phyloP scores from a whole-genome alignment of 805 yeast species.

The Jamesozyma jinghongensis region DNA sequence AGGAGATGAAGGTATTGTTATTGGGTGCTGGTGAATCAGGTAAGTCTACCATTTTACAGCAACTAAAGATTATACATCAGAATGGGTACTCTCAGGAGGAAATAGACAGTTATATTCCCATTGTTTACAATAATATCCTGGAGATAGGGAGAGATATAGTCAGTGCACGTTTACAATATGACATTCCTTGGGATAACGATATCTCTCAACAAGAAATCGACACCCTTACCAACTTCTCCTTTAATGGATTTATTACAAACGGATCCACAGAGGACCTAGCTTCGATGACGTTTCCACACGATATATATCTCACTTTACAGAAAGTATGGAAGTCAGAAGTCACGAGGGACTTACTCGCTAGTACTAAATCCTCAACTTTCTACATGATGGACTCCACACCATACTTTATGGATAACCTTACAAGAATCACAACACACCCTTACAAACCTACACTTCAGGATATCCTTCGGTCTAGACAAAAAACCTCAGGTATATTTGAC shows the following conservation, averaged over 20 bases:
- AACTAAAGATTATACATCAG: constrained; percentile 29
- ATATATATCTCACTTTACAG: constrained; percentile 40
- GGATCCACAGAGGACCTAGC: not conserved
- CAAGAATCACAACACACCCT: constrained; percentile 40
- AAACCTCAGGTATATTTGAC: constrained; percentile 88
- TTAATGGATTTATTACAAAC: constrained; percentile 1
- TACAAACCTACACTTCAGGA: constrained; percentile 72
- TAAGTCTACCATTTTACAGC: constrained; percentile 35
- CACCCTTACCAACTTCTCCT: constrained; percentile 5
- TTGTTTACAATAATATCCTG: constrained; percentile 66
- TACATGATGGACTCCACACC: constrained; percentile 80
- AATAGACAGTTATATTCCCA: constrained; percentile 61
- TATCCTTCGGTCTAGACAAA: constrained; percentile 77
- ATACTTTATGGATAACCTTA: constrained; percentile 62
- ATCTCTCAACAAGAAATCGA: constrained; percentile 10
- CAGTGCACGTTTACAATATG: constrained; percentile 51
- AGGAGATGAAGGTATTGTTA: constrained; percentile 51
- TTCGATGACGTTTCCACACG: constrained; percentile 33
- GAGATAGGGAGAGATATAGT: constrained; percentile 68
- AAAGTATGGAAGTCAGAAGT: constrained; percentile 49
- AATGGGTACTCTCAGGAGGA: constrained; percentile 42
- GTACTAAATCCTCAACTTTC: constrained; percentile 54
- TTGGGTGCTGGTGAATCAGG: constrained; percentile 67
- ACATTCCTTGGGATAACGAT: constrained; percentile 19
- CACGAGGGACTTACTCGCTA: constrained; percentile 46